These are phyloP conservation scores for Aspergillus costaricaensis DNA, from an alignment of 2,329 filamentous ascomycete species.

Conservation along the genomic window DNA sequence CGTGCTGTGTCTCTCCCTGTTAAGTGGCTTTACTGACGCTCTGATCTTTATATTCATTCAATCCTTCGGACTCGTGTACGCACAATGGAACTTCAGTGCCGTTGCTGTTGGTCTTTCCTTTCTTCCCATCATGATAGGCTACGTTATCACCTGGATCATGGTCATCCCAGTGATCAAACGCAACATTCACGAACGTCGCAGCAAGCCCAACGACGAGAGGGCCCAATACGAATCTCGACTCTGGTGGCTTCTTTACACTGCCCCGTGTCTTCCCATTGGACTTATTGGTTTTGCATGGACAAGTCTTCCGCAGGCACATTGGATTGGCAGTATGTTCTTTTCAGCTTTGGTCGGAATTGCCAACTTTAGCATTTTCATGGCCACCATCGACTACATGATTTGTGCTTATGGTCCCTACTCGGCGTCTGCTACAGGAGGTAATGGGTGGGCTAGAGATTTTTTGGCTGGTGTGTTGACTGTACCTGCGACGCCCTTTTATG, in stretches of 20 bases:
- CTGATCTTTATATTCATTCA: conserved; percentile 69
- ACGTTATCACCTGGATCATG: conserved; percentile 58
- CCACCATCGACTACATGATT: conserved; percentile 69
- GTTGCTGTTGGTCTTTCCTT: conserved; percentile 55
- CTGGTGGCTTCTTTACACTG: conserved; percentile 62
- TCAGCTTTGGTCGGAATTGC: conserved; percentile 63
- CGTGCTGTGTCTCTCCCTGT: conserved; percentile 60
- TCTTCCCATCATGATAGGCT: conserved; percentile 59
- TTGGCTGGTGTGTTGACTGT: conserved; percentile 65
- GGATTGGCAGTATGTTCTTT: conserved; percentile 65
- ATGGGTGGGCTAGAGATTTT: conserved; percentile 67
- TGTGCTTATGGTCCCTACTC: conserved; percentile 67
- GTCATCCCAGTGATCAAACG: conserved; percentile 59
- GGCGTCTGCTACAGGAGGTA: conserved; percentile 68
- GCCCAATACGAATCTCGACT: conserved; percentile 55
- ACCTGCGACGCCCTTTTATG: conserved; percentile 56
- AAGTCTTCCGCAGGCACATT: conserved; percentile 56
- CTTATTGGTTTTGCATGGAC: conserved; percentile 66
- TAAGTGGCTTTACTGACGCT: conserved; percentile 65
- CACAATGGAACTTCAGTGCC: conserved; percentile 59
- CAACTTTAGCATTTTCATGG: conserved; percentile 66
- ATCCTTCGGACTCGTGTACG: conserved; percentile 61
- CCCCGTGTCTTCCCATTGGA: conserved; percentile 61
- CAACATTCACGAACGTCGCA: conserved; percentile 50
- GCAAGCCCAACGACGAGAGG: conserved; percentile 60